Evolutionary conservation across 495 filamentous ascomycete genomes (phyloP).

Genomic region (Parathielavia appendiculata): DNA sequence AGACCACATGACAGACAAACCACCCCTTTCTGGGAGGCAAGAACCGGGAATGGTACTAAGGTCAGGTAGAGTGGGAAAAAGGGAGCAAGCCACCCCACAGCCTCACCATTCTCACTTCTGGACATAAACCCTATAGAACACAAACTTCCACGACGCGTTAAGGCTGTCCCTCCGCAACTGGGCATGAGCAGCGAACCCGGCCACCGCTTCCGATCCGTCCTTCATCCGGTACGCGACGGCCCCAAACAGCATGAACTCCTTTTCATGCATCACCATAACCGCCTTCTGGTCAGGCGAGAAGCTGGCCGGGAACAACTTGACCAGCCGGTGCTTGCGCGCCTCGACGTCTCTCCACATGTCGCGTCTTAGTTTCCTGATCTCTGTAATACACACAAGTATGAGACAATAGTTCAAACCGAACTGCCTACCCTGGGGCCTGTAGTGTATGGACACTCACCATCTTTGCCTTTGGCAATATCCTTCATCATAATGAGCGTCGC

Average conservation of each 20-base stretch:
- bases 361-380: constrained; percentile 21
- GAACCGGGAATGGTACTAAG: not conserved
- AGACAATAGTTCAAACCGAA: no score
- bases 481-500: constrained; percentile 34
- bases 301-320: constrained; percentile 33
- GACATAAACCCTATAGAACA: constrained; percentile 31
- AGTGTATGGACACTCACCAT: constrained; percentile 30
- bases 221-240: constrained; percentile 23
- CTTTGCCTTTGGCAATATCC: constrained; percentile 26
- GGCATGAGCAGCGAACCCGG: constrained; percentile 26
- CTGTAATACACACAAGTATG: constrained; percentile 8
- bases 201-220: constrained; percentile 12
- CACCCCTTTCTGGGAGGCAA: not conserved
- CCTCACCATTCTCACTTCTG: constrained; percentile 2
- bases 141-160: constrained; percentile 19
- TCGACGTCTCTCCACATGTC: constrained; percentile 30
- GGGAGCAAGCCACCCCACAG: not conserved
- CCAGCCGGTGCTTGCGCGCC: constrained; percentile 28
- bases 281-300: constrained; percentile 9
- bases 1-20: constrained; percentile 11
- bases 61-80: not conserved
- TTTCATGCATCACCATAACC: constrained; percentile 8
- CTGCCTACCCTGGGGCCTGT: no score
- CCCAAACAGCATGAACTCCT: constrained; percentile 37
- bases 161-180: constrained; percentile 18